Evolutionary conservation across 179 eudicot genomes (phyloP).

Genomic region (Carnegiea gigantea): DNA sequence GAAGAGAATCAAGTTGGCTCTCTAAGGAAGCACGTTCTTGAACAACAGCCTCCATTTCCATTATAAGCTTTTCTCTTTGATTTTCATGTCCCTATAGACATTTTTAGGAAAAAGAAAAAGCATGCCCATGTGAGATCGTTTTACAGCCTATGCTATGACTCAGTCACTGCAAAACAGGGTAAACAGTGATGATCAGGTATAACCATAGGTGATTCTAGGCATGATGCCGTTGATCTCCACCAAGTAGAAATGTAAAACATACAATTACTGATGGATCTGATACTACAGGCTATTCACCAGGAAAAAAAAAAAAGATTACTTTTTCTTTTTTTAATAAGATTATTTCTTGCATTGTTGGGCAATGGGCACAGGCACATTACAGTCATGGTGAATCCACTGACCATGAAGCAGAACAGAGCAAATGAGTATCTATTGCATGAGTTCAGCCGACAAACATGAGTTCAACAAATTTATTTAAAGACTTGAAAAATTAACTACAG

Average conservation of each 20-base stretch:
- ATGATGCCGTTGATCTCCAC: neutral
- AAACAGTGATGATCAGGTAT: neutral
- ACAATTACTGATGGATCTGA: neutral
- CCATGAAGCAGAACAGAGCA: neutral
- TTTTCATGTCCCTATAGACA: conserved; percentile 71
- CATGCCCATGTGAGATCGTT: conserved; percentile 17
- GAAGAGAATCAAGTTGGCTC: conserved; percentile 58
- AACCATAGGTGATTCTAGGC: neutral
- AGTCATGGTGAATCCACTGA: no score
- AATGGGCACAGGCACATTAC: no score
- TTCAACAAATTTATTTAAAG: neutral
- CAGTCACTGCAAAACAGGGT: neutral
- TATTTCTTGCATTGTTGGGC: no score
- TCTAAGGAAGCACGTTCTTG: conserved; percentile 67
- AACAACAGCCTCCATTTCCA: conserved; percentile 86
- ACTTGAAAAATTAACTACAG: neutral
- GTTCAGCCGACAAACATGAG: neutral
- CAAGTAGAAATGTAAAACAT: neutral
- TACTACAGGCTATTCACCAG: neutral
- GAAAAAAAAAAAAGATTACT: no score
- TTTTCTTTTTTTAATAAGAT: no score
- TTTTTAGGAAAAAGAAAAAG: neutral
- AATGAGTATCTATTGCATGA: neutral
- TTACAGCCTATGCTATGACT: neutral
- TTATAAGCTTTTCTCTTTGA: conserved; percentile 79